Conservation (phyloP, 1,139 yeast genomes). For the Chernovozyma aurita region DNA sequence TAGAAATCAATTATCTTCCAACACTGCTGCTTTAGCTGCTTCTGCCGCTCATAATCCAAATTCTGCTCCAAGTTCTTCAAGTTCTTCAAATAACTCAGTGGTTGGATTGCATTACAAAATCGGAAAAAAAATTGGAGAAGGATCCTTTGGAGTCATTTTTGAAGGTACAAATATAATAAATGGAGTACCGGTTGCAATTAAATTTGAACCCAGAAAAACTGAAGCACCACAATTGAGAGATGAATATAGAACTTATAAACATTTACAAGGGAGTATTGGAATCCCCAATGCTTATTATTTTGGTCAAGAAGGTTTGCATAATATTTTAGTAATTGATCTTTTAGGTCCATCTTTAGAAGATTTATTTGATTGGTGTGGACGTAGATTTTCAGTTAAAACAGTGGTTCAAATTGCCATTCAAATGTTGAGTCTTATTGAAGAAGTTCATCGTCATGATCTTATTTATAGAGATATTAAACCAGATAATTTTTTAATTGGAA, state of each 20-base stretch:
- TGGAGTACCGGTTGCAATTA: constrained; percentile 72
- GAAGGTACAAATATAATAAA: constrained; percentile 76
- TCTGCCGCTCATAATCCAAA: constrained; percentile 29
- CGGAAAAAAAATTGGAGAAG: constrained; percentile 82
- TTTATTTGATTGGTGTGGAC: constrained; percentile 77
- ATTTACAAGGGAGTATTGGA: constrained; percentile 56
- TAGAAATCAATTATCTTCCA: constrained; percentile 20
- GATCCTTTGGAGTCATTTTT: constrained; percentile 78
- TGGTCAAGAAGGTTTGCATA: constrained; percentile 79
- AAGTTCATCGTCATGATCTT: constrained; percentile 63
- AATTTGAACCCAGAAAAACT: constrained; percentile 73
- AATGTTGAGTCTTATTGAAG: constrained; percentile 65
- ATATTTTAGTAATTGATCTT: constrained; percentile 66
- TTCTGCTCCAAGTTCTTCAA: constrained; percentile 15
- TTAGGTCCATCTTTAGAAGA: constrained; percentile 78
- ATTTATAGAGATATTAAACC: constrained; percentile 78
- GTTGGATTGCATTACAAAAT: constrained; percentile 79
- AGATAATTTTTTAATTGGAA: constrained; percentile 69
- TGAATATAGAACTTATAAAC: constrained; percentile 70
- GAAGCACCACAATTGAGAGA: constrained; percentile 80
- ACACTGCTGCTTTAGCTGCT: constrained; percentile 41
- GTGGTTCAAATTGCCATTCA: constrained; percentile 73
- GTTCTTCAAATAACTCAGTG: constrained; percentile 42
- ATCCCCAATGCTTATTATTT: constrained; percentile 74
- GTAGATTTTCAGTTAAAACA: constrained; percentile 63